Base-by-base conservation (phyloP, 2,329 filamentous ascomycete species). In the Pyrenophora graminea region DNA sequence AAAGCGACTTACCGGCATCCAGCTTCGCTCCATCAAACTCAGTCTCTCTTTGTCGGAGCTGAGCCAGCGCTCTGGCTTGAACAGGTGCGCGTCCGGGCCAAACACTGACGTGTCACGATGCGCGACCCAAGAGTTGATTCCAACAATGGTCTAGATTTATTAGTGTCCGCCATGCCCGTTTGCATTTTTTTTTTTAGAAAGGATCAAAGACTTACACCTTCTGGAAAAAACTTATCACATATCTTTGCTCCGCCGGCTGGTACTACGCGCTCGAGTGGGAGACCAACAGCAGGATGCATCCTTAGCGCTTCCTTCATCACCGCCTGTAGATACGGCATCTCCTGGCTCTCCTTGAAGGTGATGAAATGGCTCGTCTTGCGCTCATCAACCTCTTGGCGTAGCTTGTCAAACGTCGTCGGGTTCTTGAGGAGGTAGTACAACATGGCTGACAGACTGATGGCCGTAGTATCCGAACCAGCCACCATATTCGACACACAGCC, bases 401-500 rank as follows among this genome's bases (percentile, higher is more conserved):
- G 42, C 21, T 42, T 56, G 4, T 44, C 15, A 19, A 66, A 53
- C 0, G 48, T 50, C 8, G 10, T 3, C 17, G 61, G 63, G 3
- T 51, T 44, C 15, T 52, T 58, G 4, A 60, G 49, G 4, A 69
- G 47, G 37, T 66, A 56, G 42, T 65, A 68, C 1, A 63, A 39
- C 4, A 66, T 58, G 8, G 55, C 56, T 6, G 63, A 69, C 2
- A 70, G 65, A 1, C 69, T 70, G n/a, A 74, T 71, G 17, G 73
- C 73, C 4, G 76, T 79, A 0, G 76, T 79, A 45, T 79, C 77
- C 8, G 68, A 70, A 9, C 75, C 76, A 5, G 76, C 77, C 23
- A 72, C 69, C 44, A 78, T 73, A 27, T 63, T 63, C 2, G 40
- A 55, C 2, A 70, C 68, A 1, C 69, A 69, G 67, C 76, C 75